Conservation (phyloP, 495 filamentous ascomycete genomes). For the Podospora comata region DNA sequence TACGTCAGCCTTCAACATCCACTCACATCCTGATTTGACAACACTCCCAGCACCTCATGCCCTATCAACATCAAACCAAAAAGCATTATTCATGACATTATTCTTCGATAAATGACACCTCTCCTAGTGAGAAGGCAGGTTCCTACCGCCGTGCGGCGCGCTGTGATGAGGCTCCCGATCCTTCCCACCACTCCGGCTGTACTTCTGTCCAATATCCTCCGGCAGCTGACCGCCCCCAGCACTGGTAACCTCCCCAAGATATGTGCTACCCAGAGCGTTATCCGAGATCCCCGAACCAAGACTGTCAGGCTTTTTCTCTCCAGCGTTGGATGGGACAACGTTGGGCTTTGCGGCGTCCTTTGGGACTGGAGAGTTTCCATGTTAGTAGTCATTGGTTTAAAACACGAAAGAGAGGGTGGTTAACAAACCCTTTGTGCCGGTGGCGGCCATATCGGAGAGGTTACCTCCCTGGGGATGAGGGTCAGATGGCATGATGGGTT, state of each 20-base stretch:
- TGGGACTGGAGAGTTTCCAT: slow-evolving; percentile 12
- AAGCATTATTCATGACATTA: not conserved
- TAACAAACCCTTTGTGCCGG: slow-evolving; percentile 23
- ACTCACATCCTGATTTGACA: no score
- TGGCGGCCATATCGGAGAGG: slow-evolving; percentile 29
- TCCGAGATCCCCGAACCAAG: slow-evolving; percentile 13
- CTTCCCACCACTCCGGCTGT: slow-evolving; percentile 23
- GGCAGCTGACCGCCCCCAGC: slow-evolving; percentile 24
- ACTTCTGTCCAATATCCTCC: slow-evolving; percentile 23
- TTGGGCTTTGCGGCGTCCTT: slow-evolving; percentile 24
- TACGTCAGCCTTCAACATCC: no score
- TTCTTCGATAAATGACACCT: not conserved
- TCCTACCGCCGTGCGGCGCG: slow-evolving; percentile 18
- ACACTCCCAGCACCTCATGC: no score
- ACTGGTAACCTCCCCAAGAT: slow-evolving; percentile 19
- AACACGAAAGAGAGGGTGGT: not conserved
- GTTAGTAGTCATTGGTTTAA: not conserved
- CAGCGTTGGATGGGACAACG: slow-evolving; percentile 14
- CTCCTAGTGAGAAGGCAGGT: slow-evolving; percentile 21
- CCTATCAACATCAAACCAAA: not conserved
- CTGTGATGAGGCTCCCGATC: slow-evolving; percentile 13
- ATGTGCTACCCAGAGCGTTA: slow-evolving; percentile 7
- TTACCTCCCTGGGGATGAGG: slow-evolving; percentile 23
- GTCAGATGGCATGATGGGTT: slow-evolving; percentile 19
- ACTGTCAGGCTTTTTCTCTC: not conserved